Base-by-base conservation (phyloP, 2,329 filamentous ascomycete species). In the Emmonsiellopsis sp. region DNA sequence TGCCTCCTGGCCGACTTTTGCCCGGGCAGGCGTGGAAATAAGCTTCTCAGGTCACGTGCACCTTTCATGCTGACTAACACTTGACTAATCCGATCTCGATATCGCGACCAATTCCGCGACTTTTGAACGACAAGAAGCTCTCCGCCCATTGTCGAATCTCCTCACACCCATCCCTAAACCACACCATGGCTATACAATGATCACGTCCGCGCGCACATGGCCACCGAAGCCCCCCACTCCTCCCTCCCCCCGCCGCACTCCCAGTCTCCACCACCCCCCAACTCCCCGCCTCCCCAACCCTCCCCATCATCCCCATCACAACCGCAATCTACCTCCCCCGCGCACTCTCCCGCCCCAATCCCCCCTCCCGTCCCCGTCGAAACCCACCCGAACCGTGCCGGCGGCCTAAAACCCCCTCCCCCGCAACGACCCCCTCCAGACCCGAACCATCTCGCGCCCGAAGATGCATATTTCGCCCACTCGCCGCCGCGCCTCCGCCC, bases 391-490 rank as follows among this genome's bases (percentile, higher is more conserved):
- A 72, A 73, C 58, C 71, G 71, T 55, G 64, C 64, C 48, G 63
- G 65, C 40, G 20, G 46, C 15, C 58, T 69, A 38, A 69, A 70
- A 55, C 62, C 69, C 57, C 58, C 44, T 16, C 56, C 48, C 1
- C 49, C 45, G 7, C 44, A 67, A 43, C 67, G 69, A 20, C 66
- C 70, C 32, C 75, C 76, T 45, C 68, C 76, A 51, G 81, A 84
- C 61, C 83, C 84, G 32, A 84, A 79, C 50, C 84, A 84, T 58
- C 83, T 95, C 42, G 85, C 88, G 3, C 89, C 89, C 13, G 86
- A 92, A 73, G 89, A 95, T 80, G 89, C 89, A 53, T 88, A 89
- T 70, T 79, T 82, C 63, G 73, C 79, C 11, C 69, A 77, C 13
- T 82, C 84, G 1, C 81, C 85, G 38, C 82, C 83, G 4, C 79